Conservation (phyloP, 106 monocot genomes). For the Platanthera zijinensis region DNA sequence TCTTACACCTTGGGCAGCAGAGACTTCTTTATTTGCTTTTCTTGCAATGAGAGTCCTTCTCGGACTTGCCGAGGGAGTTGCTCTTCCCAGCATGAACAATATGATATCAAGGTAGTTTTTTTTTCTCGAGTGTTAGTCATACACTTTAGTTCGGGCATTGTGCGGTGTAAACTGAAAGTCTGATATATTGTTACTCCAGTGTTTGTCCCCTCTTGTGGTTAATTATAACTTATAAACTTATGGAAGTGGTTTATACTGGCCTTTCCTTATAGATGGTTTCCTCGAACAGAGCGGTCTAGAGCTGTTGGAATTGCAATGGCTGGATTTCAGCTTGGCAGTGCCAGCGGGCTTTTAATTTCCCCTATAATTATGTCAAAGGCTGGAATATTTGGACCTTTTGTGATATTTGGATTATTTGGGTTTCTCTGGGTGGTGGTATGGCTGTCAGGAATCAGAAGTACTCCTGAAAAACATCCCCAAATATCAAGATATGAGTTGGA, state of each 20-base stretch:
- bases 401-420: slow-evolving; percentile 91
- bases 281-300: slow-evolving; percentile 75
- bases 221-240: not conserved
- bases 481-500: slow-evolving; percentile 74
- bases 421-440: slow-evolving; percentile 89
- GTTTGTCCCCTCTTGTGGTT: not conserved
- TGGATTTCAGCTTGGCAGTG: slow-evolving; percentile 89
- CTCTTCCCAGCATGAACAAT: slow-evolving; percentile 96
- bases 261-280: slow-evolving; percentile 87
- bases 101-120: slow-evolving; percentile 65
- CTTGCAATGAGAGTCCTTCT: slow-evolving; percentile 66
- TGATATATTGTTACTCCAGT: not conserved
- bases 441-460: slow-evolving; percentile 58
- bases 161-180: not conserved
- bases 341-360: slow-evolving; percentile 71
- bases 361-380: slow-evolving; percentile 83
- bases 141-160: not conserved
- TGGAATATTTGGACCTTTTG: slow-evolving; percentile 87
- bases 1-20: slow-evolving; percentile 88
- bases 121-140: not conserved
- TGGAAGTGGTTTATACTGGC: slow-evolving; percentile 18
- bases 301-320: slow-evolving; percentile 94
- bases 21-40: slow-evolving; percentile 52
- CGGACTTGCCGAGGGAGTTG: slow-evolving; percentile 90
- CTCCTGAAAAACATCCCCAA: slow-evolving; percentile 58